These are phyloP conservation scores for Cryphonectria naterciae DNA, from an alignment of 2,329 filamentous ascomycete genomes.

Conservation along the genomic window DNA sequence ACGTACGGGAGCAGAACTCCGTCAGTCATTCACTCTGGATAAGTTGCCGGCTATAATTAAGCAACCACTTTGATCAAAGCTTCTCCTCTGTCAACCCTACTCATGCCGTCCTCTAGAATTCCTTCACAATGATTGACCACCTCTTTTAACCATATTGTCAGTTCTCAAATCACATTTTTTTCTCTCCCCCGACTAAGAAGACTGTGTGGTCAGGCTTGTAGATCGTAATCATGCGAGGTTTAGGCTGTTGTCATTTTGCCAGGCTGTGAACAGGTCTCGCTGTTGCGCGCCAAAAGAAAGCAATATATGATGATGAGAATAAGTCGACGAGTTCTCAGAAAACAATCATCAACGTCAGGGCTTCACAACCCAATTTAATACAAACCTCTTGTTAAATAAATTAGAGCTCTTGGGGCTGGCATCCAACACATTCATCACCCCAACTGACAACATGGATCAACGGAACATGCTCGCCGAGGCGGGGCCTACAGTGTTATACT, in stretches of 20 bases:
- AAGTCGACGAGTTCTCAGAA: no score
- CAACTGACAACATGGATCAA: slow-evolving; percentile 9
- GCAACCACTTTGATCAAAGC: not conserved
- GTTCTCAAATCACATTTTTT: not conserved
- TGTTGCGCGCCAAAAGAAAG: no score
- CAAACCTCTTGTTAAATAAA: no score
- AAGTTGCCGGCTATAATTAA: slow-evolving; percentile 13
- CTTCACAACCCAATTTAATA: no score
- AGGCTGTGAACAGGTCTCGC: not conserved
- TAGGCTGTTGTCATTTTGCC: not conserved
- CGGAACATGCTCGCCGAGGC: slow-evolving; percentile 22
- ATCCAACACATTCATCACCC: not conserved
- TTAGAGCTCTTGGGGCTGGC: no score
- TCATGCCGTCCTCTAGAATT: no score
- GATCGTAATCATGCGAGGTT: not conserved
- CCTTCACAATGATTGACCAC: not conserved
- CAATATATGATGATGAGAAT: no score
- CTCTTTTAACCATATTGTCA: not conserved
- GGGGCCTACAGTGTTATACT: not conserved
- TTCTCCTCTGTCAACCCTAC: not conserved
- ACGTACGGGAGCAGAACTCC: not conserved
- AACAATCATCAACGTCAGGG: no score
- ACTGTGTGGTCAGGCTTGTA: not conserved
- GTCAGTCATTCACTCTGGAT: slow-evolving; percentile 13
- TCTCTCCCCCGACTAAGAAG: no score